A percentile compares a stretch with the other conserved stretches of the same genome.
These are phyloP conservation scores for Globisporangium nagaii DNA, from an alignment of 352 stramenopile species.

Conservation along the genomic window DNA sequence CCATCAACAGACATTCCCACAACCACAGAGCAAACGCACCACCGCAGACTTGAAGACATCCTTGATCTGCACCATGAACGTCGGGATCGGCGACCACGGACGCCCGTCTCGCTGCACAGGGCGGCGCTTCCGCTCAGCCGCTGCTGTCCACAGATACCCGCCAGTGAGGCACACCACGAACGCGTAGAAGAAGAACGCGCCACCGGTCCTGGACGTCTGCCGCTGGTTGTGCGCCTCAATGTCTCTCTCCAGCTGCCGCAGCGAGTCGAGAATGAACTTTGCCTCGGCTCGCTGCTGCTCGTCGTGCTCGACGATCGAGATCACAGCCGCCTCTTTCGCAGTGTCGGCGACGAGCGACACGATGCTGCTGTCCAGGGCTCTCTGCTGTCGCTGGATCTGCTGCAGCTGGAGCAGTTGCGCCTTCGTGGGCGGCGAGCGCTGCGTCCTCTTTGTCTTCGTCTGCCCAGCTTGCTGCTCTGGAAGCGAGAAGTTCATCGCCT, in stretches of 20 bases:
- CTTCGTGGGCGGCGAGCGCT: not conserved
- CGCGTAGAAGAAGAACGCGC: slow-evolving; percentile 31
- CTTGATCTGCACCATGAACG: slow-evolving; percentile 21
- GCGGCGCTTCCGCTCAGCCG: slow-evolving; percentile 12
- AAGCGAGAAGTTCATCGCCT: slow-evolving; percentile 11
- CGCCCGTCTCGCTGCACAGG: slow-evolving; percentile 11
- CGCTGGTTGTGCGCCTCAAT: slow-evolving; percentile 7
- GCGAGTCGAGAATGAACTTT: not conserved
- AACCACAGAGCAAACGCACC: slow-evolving; percentile 15
- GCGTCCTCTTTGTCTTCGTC: too few species aligned
- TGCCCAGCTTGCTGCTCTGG: not conserved
- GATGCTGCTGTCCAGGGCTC: slow-evolving; percentile 3
- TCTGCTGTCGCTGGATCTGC: slow-evolving; percentile 4
- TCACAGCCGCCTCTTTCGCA: not conserved
- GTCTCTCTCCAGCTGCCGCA: slow-evolving; percentile 1
- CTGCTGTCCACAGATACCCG: slow-evolving; percentile 24
- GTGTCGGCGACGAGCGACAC: slow-evolving; percentile 4
- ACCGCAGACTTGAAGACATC: slow-evolving; percentile 26
- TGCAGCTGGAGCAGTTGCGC: slow-evolving; percentile 8
- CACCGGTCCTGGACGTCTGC: slow-evolving; percentile 3
- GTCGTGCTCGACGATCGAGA: not conserved
- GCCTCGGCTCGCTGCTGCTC: not conserved
- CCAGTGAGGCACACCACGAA: slow-evolving; percentile 19
- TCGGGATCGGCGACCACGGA: slow-evolving; percentile 33
- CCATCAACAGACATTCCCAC: not conserved